Evolutionary conservation across 2,329 filamentous ascomycete genomes (phyloP).

Genomic region (Rhynchosporium graminicola): DNA sequence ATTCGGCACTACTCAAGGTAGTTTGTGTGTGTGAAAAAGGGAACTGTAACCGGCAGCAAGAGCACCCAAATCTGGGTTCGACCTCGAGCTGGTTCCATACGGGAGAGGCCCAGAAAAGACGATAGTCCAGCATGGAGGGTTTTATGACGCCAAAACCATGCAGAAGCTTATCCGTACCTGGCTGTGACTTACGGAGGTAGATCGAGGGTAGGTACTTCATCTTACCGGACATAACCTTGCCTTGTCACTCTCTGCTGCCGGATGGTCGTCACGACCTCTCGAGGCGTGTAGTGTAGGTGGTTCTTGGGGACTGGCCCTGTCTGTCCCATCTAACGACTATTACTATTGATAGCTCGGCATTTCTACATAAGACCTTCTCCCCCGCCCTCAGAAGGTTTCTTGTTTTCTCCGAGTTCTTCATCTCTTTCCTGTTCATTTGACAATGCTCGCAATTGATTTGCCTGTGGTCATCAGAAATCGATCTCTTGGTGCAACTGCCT

Average conservation of each 20-base stretch:
- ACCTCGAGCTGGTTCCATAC: not conserved
- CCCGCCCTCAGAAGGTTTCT: conserved; percentile 13
- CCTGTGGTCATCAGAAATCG: conserved; percentile 10
- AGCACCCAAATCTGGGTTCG: conserved; percentile 22
- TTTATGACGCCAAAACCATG: conserved; percentile 33
- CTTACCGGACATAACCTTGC: not conserved
- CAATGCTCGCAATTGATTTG: conserved; percentile 1
- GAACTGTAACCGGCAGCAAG: conserved; percentile 21
- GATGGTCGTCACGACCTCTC: conserved; percentile 28
- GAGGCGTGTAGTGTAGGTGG: conserved; percentile 29
- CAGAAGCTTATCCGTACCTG: conserved; percentile 19
- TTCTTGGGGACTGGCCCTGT: conserved; percentile 28
- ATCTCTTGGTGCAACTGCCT: conserved; percentile 11
- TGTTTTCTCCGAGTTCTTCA: conserved; percentile 15
- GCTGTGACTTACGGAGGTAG: not conserved
- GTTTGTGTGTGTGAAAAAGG: conserved; percentile 21
- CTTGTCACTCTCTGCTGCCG: conserved; percentile 6
- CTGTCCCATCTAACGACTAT: conserved; percentile 22
- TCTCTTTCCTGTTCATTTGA: conserved; percentile 15
- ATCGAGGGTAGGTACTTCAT: not conserved
- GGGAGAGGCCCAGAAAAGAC: not conserved
- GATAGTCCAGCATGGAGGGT: conserved; percentile 21
- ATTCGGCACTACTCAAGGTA: not conserved
- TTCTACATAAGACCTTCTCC: conserved; percentile 30
- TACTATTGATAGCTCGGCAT: conserved; percentile 32